phyloP scores from a whole-genome alignment of 1,284 basidiomycete genomes.

The Apiotrichum domesticum region DNA sequence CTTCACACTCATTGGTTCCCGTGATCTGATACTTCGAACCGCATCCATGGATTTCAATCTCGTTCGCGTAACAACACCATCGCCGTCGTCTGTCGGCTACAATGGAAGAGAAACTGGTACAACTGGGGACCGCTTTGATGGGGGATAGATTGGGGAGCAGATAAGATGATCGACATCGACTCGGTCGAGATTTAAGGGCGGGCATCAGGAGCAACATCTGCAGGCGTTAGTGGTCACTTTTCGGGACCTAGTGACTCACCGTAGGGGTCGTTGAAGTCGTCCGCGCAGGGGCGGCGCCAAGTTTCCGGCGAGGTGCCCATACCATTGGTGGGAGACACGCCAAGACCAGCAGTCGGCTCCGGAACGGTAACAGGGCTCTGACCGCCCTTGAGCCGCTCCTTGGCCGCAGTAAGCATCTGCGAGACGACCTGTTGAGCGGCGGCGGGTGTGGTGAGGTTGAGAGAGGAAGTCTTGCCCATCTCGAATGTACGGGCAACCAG shows the following conservation, averaged over 20 bases:
- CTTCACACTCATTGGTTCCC: no score
- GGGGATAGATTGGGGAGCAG: no score
- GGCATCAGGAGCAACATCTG: conserved; percentile 1
- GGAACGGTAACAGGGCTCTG: conserved; percentile 1
- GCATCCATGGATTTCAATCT: no score
- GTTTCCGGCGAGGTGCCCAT: not conserved
- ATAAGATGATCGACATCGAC: no score
- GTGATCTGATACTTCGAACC: no score
- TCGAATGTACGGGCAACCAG: conserved; percentile 1
- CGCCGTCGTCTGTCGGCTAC: no score
- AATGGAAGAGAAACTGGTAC: no score
- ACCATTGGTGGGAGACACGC: not conserved
- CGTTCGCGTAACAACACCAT: no score
- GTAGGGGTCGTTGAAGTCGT: conserved; percentile 5
- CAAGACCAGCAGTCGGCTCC: not conserved
- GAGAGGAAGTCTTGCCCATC: not conserved
- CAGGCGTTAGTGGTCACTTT: not conserved
- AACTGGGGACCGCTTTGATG: no score
- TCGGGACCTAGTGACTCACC: not conserved
- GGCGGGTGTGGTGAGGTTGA: not conserved
- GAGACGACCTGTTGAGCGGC: not conserved
- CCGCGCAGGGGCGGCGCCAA: not conserved
- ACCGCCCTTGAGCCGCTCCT: not conserved
- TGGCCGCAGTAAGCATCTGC: not conserved
- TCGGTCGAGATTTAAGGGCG: not conserved